Evolutionary conservation across 139 green algal genomes (phyloP), one percentile per base, ranked within the genome.

Genomic region (Volvox africanus): DNA sequence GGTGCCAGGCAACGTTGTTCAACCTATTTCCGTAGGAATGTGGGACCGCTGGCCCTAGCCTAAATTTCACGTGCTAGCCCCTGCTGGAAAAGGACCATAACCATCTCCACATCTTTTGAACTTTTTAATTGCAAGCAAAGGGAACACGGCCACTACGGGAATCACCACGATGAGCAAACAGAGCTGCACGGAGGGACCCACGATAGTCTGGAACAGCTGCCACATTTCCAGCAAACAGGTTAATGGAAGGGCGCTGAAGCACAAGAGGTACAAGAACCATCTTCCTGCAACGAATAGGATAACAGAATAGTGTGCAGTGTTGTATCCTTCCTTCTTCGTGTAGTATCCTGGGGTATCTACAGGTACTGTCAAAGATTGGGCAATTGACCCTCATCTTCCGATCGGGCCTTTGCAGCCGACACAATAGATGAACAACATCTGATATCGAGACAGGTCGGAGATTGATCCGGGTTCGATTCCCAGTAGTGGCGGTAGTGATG

Each of bases 221-320:
- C 94, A 95, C 44, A 97, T 86, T 90, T 96, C 94, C 6, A 82
- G 36, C 1, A 92, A 93, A 33, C 93, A 91, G 19, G 61, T 35
- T n/a, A 96, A 67, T 0, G 95, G 95, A 30, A 97, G 93, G 17
- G 62, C 88, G 35, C 94, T 93, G 61, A 93, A 97, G 22, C 88
- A 89, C 0, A 97, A 35, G 67, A 97, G 91, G 91, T 96, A 97
- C 32, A 97, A 22, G 87, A 94, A 97, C 96, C 96, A 97, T 0
- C 96, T 26, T 24, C 89, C 92, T 96, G 94, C 44, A 55, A 55
- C 44, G 44, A 55, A 55, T 9, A 55, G 44, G 44, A 14, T 55
- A 9, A 55, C 44, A 9, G 44, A 55, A 55, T 55, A 9, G 9
- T 55, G 44, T 55, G n/a, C n/a, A n/a, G n/a, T n/a, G n/a, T n/a